phyloP scores from a whole-genome alignment of 1,139 yeast species.

The Starmera stellimalicola region DNA sequence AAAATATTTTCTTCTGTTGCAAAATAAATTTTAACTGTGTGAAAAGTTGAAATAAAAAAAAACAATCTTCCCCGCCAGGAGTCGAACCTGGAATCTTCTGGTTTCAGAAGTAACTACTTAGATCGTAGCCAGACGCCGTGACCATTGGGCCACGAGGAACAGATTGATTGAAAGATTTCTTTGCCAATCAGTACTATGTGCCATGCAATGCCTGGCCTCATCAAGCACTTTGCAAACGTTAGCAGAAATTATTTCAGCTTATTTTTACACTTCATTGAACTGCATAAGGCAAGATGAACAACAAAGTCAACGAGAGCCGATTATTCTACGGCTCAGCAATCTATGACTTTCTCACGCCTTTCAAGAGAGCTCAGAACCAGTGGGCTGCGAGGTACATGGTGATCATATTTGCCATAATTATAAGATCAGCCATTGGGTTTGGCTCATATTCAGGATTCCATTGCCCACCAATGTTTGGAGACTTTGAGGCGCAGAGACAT shows the following conservation, averaged over 20 bases:
- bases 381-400: slow-evolving; percentile 84
- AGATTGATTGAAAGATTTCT: no score
- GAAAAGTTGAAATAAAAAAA: slow-evolving; percentile 17
- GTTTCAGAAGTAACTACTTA: slow-evolving; percentile 49
- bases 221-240: no score
- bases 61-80: slow-evolving; percentile 84
- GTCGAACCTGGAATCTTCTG: slow-evolving; percentile 94
- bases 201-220: no score
- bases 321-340: slow-evolving; percentile 41
- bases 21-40: no score
- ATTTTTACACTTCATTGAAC: no score
- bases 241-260: no score
- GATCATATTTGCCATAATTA: slow-evolving; percentile 62
- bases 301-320: no score
- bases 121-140: slow-evolving; percentile 89
- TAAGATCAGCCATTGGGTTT: slow-evolving; percentile 79
- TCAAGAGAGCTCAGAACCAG: slow-evolving; percentile 68
- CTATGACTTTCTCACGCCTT: slow-evolving; percentile 50
- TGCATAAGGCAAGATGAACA: no score
- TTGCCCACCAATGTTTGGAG: slow-evolving; percentile 78
- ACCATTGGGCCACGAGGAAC: slow-evolving; percentile 90
- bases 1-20: background rate
- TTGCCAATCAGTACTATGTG: no score
- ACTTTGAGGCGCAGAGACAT: slow-evolving; percentile 96
- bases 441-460: slow-evolving; percentile 77